Evolutionary conservation across 768 basidiomycete genomes (phyloP), one percentile per base, ranked within the genome.

Genomic region (Coprinopsis sp.): DNA sequence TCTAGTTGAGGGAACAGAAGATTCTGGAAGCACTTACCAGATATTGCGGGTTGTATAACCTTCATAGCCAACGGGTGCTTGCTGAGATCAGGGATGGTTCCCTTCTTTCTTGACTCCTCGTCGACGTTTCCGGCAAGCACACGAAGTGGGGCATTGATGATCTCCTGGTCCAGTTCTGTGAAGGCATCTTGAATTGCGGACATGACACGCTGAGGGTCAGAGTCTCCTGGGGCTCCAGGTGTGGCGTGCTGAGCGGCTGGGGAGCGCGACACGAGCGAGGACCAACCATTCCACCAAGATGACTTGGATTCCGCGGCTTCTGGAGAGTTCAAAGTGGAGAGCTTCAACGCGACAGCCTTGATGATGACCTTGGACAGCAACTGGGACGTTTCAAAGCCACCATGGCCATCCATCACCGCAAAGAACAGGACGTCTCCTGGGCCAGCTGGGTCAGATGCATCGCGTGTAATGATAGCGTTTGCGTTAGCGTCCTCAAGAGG

Each of bases 401-500:
- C 72, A 61, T 98, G 96, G 2, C 93, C 92, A 55, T 93, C 92
- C 82, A 95, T 87, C 28, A 95, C 82, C 1, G 90, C 71, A 57
- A 91, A 93, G 65, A 95, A 87, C 33, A 91, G 70, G 50, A 87
- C 76, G 57, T 90, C 88, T 12, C 86, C 85, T 2, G 78, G 75
- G 0, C 71, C 71, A 3, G 77, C 71, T 8, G 76, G 71, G 53
- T 83, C 79, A n/a, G 76, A 67, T 3, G 67, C 67, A 57, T 87
- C 81, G 30, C 82, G 72, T 52, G 76, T 62, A 39, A 95, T 68
- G 51, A 92, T 69, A 46, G 82, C 80, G 50, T 76, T 74, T 3
- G 87, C 79, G 53, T 84, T 77, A 21, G 91, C 82, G 61, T 99
- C 96, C 65, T 99, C 96, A 42, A 96, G 82, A 6, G 92, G 90